Conservation (phyloP, 1,284 basidiomycete genomes). For the Trametes sp. region DNA sequence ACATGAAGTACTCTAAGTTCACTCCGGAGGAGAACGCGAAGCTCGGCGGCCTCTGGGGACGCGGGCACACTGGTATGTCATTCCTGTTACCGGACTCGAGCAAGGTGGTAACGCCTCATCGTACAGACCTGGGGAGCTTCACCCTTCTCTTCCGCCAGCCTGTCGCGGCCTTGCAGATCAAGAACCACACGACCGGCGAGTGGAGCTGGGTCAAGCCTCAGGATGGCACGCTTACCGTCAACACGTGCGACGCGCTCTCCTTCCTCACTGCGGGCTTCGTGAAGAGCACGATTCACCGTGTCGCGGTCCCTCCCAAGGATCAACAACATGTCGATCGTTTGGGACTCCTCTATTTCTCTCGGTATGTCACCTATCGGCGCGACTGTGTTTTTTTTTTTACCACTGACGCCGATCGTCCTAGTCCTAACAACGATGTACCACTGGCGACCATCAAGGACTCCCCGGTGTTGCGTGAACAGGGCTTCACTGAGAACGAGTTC, state of each 20-base stretch:
- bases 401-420: conserved; percentile 16
- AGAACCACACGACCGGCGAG: conserved; percentile 45
- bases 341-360: conserved; percentile 61
- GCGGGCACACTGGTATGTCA: conserved; percentile 50
- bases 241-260: conserved; percentile 58
- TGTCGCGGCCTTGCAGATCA: conserved; percentile 55
- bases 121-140: conserved; percentile 48
- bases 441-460: conserved; percentile 51
- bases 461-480: conserved; percentile 55
- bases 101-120: neutral
- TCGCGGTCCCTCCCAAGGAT: conserved; percentile 57
- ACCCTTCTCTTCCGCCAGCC: conserved; percentile 55
- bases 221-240: conserved; percentile 58
- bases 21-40: conserved; percentile 52
- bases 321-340: conserved; percentile 60
- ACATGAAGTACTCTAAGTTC: conserved; percentile 63
- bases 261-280: conserved; percentile 61
- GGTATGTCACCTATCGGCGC: conserved; percentile 36
- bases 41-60: conserved; percentile 49
- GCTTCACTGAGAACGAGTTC: conserved; percentile 57
- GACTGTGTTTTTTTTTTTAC: no score
- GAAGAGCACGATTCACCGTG: conserved; percentile 59
- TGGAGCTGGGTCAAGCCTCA: conserved; percentile 59
- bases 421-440: conserved; percentile 56
- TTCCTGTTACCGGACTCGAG: neutral